Percentiles rank a stretch among this genome's conserved stretches.
phyloP scores from a whole-genome alignment of 441 rosid genomes.

The Corymbia calophylla region DNA sequence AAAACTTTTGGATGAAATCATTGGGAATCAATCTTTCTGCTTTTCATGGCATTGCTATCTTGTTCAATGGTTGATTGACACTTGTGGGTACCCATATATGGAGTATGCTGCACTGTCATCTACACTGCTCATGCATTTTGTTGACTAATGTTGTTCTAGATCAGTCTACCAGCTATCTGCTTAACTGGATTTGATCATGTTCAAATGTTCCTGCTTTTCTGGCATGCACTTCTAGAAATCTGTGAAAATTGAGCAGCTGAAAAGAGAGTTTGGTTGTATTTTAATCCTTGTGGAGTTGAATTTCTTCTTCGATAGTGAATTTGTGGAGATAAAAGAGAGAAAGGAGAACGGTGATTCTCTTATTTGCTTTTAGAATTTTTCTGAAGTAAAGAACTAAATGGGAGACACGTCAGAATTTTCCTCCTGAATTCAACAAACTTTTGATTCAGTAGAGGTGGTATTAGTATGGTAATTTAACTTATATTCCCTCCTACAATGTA shows the following conservation, averaged over 20 bases:
- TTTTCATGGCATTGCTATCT: not conserved
- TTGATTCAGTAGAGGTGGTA: not conserved
- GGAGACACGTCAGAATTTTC: not conserved
- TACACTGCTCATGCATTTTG: not conserved
- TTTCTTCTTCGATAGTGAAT: not conserved
- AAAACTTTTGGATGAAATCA: not conserved
- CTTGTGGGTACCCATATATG: not conserved
- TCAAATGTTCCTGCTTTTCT: not conserved
- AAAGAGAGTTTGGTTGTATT: not conserved
- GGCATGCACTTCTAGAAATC: not conserved
- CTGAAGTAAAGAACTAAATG: not conserved
- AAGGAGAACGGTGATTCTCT: not conserved
- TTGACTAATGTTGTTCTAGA: not conserved
- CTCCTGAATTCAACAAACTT: not conserved
- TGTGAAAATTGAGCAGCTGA: not conserved
- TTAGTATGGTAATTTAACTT: not conserved
- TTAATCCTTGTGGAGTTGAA: not conserved
- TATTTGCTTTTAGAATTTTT: not conserved
- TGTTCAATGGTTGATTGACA: not conserved
- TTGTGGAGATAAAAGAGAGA: not conserved
- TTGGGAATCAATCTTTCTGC: not conserved
- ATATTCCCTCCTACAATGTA: not conserved
- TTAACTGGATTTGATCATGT: not conserved
- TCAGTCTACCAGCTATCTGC: not conserved
- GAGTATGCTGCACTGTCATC: not conserved